Percentiles rank a stretch among this genome's conserved stretches.
Conservation (phyloP, 768 basidiomycete genomes). For the Rhizopogon salebrosus region DNA sequence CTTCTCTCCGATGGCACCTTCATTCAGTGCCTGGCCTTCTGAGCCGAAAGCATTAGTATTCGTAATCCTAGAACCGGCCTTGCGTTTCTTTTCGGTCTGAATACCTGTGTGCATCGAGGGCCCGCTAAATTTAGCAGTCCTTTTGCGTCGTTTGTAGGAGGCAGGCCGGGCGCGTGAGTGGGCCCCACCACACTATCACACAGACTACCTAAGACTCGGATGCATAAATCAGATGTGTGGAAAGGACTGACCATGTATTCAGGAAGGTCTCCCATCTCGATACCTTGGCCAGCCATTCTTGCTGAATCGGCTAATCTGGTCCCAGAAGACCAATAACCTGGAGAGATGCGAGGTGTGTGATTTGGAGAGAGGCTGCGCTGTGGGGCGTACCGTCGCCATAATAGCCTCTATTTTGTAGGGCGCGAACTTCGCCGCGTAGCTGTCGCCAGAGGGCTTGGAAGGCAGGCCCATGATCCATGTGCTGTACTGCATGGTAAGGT, state of each 20-base stretch:
- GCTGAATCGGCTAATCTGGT: constrained; percentile 63
- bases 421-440: constrained; percentile 59
- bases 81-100: constrained; percentile 64
- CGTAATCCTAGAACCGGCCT: constrained; percentile 65
- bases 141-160: constrained; percentile 34
- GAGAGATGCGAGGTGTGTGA: constrained; percentile 2
- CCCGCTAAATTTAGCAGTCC: constrained; percentile 16
- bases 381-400: constrained; percentile 66
- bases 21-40: constrained; percentile 48
- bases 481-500: constrained; percentile 32
- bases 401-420: constrained; percentile 70
- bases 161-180: constrained; percentile 59
- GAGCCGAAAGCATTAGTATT: constrained; percentile 57
- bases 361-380: background rate
- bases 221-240: background rate
- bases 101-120: constrained; percentile 55
- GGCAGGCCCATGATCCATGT: constrained; percentile 74
- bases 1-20: constrained; percentile 28
- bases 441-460: constrained; percentile 75
- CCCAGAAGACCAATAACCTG: constrained; percentile 83
- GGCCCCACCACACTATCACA: constrained; percentile 70
- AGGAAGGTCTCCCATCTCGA: constrained; percentile 56
- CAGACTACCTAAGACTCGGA: background rate
- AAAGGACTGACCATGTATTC: constrained; percentile 61
- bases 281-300: constrained; percentile 43